phyloP scores from a whole-genome alignment of 2,329 filamentous ascomycete species.

The Cyclaneusma minus region DNA sequence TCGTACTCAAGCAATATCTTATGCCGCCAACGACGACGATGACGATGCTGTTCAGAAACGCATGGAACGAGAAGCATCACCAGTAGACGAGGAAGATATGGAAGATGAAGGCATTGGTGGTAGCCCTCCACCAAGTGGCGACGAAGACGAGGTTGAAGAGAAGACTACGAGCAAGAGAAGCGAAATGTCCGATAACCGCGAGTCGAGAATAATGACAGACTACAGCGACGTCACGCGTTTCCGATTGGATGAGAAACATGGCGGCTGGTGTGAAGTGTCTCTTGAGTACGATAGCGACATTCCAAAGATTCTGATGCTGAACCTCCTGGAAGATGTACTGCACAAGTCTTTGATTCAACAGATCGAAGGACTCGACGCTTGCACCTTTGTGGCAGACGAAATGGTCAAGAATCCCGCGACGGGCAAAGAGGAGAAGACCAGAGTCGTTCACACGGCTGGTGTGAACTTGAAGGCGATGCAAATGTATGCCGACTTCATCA shows the following conservation, averaged over 20 bases:
- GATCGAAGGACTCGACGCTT: constrained; percentile 60
- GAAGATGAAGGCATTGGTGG: constrained; percentile 37
- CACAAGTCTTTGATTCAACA: constrained; percentile 73
- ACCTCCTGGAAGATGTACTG: constrained; percentile 70
- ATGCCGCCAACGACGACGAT: constrained; percentile 84
- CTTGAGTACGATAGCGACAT: constrained; percentile 68
- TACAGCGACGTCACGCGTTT: constrained; percentile 59
- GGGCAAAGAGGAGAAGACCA: constrained; percentile 31
- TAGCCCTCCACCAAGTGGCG: constrained; percentile 22
- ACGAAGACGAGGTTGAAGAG: constrained; percentile 22
- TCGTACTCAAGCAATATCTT: constrained; percentile 68
- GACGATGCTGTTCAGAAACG: constrained; percentile 60
- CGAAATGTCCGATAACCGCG: constrained; percentile 24
- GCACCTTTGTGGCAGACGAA: constrained; percentile 49
- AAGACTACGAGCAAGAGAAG: constrained; percentile 9
- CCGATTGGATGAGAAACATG: constrained; percentile 59
- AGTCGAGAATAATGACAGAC: constrained; percentile 46
- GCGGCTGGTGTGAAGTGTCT: constrained; percentile 64
- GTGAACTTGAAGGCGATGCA: constrained; percentile 88
- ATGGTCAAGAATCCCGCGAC: constrained; percentile 30
- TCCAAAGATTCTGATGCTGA: constrained; percentile 86
- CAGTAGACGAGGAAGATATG: constrained; percentile 41
- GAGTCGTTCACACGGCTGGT: constrained; percentile 62
- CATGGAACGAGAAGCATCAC: constrained; percentile 40
- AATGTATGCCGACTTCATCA: constrained; percentile 68